Evolutionary conservation across 2,329 filamentous ascomycete genomes (phyloP), one percentile per base, ranked within the genome.

Genomic region (Cercospora zeae-maydis): DNA sequence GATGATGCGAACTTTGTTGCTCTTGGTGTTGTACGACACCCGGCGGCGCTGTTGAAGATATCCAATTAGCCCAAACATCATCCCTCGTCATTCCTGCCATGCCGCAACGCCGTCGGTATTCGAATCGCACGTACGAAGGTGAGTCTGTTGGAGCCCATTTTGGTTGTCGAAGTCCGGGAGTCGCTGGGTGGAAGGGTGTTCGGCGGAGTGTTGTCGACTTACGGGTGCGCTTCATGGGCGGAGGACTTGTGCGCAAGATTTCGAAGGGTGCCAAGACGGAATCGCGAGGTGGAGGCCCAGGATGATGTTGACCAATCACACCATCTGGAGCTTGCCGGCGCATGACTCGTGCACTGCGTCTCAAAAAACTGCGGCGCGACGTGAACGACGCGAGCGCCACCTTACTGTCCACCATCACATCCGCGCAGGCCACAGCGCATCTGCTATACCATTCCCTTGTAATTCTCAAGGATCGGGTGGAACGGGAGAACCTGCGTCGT

Each of bases 1-100:
- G 82, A 96, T 81, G 77, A 96, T 86, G 79, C 95, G 90, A 80
- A 95, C 93, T 83, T 92, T 92, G 90, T 99, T 97, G 81, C 91
- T 96, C 80, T 85, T 85, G 81, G 93, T 98, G 89, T 98, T 98
- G 91, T 98, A 99, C 74, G 82, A 79, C 73, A 82, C 80, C 75
- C 82, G 79, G 76, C 82, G 80, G 75, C 82, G 81, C 82, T 84
- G 74, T 71, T 64, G 58, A 59, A 54, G 67, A 27, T 51, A 19
- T 66, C 19, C 62, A 47, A 55, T 62, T 66, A 61, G 51, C 51
- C 58, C 34, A 47, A 52, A 34, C 54, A 30, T 11, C n/a, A 39
- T 33, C 30, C 42, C 34, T 33, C 57, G 36, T 7, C 11, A 14
- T 21, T 66, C 45, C 68, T 67, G 64, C 58, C 59, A 31, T 61